Conservation (phyloP, 1,139 yeast genomes). For the Pichia terricola region DNA sequence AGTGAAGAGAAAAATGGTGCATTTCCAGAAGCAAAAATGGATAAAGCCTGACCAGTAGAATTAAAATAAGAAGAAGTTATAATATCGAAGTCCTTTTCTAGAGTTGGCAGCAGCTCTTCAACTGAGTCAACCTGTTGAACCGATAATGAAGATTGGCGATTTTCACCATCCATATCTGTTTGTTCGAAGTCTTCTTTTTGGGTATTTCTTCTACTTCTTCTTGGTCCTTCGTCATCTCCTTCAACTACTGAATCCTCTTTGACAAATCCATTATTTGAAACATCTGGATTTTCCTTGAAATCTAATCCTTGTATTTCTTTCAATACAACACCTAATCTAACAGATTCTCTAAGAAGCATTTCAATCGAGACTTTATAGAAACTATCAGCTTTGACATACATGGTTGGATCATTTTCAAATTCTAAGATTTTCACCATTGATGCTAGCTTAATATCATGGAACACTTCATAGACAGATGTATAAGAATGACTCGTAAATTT, state of each 20-base stretch:
- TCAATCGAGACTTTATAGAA: constrained; percentile 67
- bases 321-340: constrained; percentile 33
- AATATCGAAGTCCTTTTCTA: constrained; percentile 53
- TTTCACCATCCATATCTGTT: background rate
- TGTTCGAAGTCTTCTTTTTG: constrained; percentile 3
- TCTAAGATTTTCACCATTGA: constrained; percentile 32
- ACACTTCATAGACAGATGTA: constrained; percentile 41
- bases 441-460: constrained; percentile 67
- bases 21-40: constrained; percentile 30
- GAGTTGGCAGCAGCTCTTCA: constrained; percentile 12
- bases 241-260: background rate
- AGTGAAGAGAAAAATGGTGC: constrained; percentile 66
- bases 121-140: constrained; percentile 17
- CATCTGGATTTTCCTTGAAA: background rate
- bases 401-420: constrained; percentile 27
- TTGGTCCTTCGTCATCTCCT: background rate
- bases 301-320: constrained; percentile 1
- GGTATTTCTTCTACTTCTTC: constrained; percentile 2
- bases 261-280: no score
- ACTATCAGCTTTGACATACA: constrained; percentile 51
- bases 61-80: constrained; percentile 52
- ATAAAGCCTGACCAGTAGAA: constrained; percentile 56
- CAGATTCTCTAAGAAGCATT: constrained; percentile 61
- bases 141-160: constrained; percentile 4
- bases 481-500: constrained; percentile 31